Evolutionary conservation across 106 monocot species (phyloP).

Genomic region (Acorus gramineus): DNA sequence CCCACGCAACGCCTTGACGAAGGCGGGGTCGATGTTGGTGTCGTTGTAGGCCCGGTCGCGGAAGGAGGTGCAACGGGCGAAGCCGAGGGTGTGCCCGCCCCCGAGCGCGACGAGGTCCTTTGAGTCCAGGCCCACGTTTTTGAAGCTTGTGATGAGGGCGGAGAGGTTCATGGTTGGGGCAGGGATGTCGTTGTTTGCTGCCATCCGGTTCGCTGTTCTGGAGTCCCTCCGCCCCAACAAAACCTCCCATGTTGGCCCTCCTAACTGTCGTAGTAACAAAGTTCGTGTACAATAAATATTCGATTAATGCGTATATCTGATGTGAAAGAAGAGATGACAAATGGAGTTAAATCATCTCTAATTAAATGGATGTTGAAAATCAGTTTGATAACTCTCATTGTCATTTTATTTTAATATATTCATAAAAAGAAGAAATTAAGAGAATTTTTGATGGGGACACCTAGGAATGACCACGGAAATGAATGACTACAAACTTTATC

Average conservation of each 20-base stretch:
- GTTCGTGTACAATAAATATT: too few relatives aligned
- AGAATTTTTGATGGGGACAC: too few relatives aligned
- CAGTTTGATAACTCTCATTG: too few relatives aligned
- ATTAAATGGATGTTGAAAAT: too few relatives aligned
- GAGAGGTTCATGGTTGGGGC: constrained; percentile 22
- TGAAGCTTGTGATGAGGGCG: constrained; percentile 21
- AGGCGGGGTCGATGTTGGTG: constrained; percentile 24
- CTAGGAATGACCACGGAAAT: too few relatives aligned
- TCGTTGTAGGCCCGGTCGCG: constrained; percentile 38
- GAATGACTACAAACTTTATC: too few relatives aligned
- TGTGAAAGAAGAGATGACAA: too few relatives aligned
- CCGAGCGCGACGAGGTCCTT: constrained; percentile 38
- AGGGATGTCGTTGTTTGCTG: constrained; percentile 26
- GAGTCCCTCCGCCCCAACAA: constrained; percentile 25
- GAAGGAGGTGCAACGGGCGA: constrained; percentile 31
- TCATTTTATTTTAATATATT: too few relatives aligned
- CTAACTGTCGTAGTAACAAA: constrained; percentile 7
- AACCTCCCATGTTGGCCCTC: constrained; percentile 20
- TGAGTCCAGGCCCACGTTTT: constrained; percentile 15
- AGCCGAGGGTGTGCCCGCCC: constrained; percentile 42
- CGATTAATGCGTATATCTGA: too few relatives aligned
- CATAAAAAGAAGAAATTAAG: too few relatives aligned
- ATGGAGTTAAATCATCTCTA: too few relatives aligned
- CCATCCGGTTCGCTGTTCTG: constrained; percentile 10
- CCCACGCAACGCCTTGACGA: constrained; percentile 6